phyloP scores from a whole-genome alignment of 2,329 filamentous ascomycete species.

The Fusarium udum region DNA sequence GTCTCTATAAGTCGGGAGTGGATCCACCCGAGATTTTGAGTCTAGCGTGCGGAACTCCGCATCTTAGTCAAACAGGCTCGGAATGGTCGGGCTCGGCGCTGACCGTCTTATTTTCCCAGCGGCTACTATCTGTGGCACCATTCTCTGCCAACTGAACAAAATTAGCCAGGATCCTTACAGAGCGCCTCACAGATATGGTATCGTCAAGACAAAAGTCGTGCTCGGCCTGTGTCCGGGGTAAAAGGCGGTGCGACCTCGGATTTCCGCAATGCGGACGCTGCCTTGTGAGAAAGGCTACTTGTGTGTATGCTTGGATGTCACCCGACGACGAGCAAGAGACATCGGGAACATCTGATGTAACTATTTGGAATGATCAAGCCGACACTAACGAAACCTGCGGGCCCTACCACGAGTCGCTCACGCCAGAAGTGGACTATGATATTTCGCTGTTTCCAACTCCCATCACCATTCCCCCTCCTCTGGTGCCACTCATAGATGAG shows the following conservation, averaged over 20 bases:
- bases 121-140: rapidly evolving
- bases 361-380: rapidly evolving
- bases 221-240: background rate
- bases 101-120: no score
- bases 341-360: rapidly evolving
- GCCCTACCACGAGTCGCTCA: rapidly evolving
- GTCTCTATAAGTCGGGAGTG: background rate
- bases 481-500: background rate
- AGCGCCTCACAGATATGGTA: background rate
- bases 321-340: background rate
- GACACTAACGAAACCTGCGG: rapidly evolving
- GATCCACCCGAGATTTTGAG: background rate
- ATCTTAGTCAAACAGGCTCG: background rate
- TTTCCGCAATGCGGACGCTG: background rate
- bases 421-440: rapidly evolving
- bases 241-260: background rate
- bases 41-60: background rate
- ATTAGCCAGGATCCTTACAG: background rate
- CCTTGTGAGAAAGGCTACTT: background rate
- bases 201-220: background rate
- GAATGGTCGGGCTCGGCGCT: background rate
- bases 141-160: rapidly evolving
- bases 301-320: background rate
- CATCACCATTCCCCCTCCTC: background rate
- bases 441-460: background rate